Evolutionary conservation across 2,329 filamentous ascomycete genomes (phyloP), one percentile per base, ranked within the genome.

Genomic region (Chaetoscypha palmicola): DNA sequence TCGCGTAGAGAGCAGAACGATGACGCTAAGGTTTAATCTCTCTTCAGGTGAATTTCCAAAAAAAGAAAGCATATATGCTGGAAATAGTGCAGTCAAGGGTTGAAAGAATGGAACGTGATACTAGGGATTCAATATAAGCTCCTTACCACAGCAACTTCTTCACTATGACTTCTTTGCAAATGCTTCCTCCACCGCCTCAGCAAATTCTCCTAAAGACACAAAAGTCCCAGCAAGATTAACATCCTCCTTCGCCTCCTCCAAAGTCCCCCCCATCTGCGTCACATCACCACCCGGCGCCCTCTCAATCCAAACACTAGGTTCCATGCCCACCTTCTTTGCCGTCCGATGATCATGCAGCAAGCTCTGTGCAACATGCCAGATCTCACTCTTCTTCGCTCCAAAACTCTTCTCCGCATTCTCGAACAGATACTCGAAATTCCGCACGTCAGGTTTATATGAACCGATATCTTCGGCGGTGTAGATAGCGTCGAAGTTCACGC

Each of bases 381-480:
- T 68, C 55, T 76, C 62, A 0, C 65, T 64, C 52, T 74, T 77
- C 41, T 68, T 64, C 0, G 82, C 61, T 0, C 74, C 76, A 53
- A 83, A 77, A n/a, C 70, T 68, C 1, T 64, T 56, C 55, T 73
- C 48, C 2, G 77, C 72, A 37, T 74, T 66, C 9, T 65, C 60
- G 3, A 86, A 58, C 69, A 87, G 69, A 57, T 80, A 78, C 44
- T 77, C 69, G 46, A 88, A 88, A 50, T 87, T 86, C 40, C 66
- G 64, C 22, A 67, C 56, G 52, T 79, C 70, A 0, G 84, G 84
- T 64, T 88, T 89, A 58, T 87, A 88, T 11, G 70, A 74, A 0
- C 83, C 82, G 21, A 88, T 74, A 31, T 86, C 79, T 59, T 87
- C 69, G 0, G 83, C 84, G 0, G 81, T 86, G 57, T 82, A 73